Evolutionary conservation across 2,329 filamentous ascomycete genomes (phyloP), one percentile per base, ranked within the genome.

Genomic region (Geosmithia putterillii): DNA sequence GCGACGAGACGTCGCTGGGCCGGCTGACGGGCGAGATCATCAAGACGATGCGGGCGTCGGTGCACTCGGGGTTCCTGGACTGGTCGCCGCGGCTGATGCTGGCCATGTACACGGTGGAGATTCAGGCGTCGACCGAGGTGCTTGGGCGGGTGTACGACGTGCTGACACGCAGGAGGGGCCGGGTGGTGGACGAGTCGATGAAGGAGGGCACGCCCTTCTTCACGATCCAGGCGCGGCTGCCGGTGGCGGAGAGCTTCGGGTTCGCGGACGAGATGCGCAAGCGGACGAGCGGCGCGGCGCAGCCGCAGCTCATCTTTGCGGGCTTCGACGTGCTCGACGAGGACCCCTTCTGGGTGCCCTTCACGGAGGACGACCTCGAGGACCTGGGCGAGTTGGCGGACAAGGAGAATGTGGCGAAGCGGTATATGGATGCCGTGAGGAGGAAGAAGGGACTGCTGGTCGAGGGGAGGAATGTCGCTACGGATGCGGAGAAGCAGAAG

Each of bases 191-290:
- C 9, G 92, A 98, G 64, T 79, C 81, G 18, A 85, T 98, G 70
- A 94, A 95, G 54, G 88, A 95, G 57, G 90, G 92, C 20, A 95
- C 87, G 0, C 89, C 90, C 2, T 96, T 95, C 65, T 98, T 95
- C 70, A 95, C 87, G 4, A 94, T 98, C 58, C 75, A 83, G 43
- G 85, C 89, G 0, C 72, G 89, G 2, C 73, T 98, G 6, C 92
- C 92, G 1, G 92, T 95, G 0, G 90, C 88, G 18, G 89, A 95
- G 63, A 92, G 85, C 8, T 98, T 98, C 59, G 92, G 92, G 1
- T 98, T 98, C 66, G 79, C 79, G 4, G 92, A 96, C 57, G 92
- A 98, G 64, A 96, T 98, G 66, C 80, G 92, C 46, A 96, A 96
- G 66, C 77, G 89, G 7, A 95, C 88, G 1, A 88, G 82, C 7